These are phyloP conservation scores for Acacia pycnantha DNA, from an alignment of 331 rosid species.

Conservation along the genomic window DNA sequence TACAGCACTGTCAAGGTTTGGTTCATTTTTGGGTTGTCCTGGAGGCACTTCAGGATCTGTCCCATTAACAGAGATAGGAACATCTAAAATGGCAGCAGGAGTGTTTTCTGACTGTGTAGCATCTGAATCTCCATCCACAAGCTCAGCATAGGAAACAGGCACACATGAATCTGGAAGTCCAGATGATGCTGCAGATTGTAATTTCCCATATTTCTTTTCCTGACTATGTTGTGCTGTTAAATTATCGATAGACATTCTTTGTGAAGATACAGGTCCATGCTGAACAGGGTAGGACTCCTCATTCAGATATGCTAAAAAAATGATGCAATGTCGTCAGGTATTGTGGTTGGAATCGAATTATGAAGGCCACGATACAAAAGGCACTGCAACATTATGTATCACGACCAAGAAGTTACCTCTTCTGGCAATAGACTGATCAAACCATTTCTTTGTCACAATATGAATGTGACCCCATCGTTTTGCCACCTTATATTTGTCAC, in stretches of 20 bases:
- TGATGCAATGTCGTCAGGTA: conserved; percentile 27
- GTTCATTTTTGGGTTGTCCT: conserved; percentile 41
- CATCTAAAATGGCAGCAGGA: conserved; percentile 38
- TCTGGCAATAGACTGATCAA: conserved; percentile 76
- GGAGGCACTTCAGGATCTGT: conserved; percentile 46
- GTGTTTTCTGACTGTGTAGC: conserved; percentile 55
- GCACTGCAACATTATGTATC: conserved; percentile 17
- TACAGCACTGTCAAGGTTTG: conserved; percentile 50
- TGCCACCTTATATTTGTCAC: conserved; percentile 94
- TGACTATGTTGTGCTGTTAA: conserved; percentile 55
- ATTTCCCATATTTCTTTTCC: conserved; percentile 49
- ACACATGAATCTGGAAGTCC: conserved; percentile 49
- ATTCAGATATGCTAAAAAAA: conserved; percentile 64
- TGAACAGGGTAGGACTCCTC: conserved; percentile 88
- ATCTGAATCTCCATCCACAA: conserved; percentile 55
- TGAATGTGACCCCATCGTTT: conserved; percentile 74
- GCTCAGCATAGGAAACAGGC: conserved; percentile 44
- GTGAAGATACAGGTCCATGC: conserved; percentile 57
- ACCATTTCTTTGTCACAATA: conserved; percentile 87
- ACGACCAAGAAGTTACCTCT: conserved; percentile 53
- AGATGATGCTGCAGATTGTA: conserved; percentile 60
- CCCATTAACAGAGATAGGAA: conserved; percentile 46
- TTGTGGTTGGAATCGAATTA: conserved; percentile 10
- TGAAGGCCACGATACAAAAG: conserved; percentile 28
- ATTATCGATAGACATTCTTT: conserved; percentile 49